A percentile compares a stretch with the other conserved stretches of the same genome.
These are phyloP conservation scores for Nepenthes gracilis DNA, from an alignment of 148 eudicot species.

Conservation along the genomic window DNA sequence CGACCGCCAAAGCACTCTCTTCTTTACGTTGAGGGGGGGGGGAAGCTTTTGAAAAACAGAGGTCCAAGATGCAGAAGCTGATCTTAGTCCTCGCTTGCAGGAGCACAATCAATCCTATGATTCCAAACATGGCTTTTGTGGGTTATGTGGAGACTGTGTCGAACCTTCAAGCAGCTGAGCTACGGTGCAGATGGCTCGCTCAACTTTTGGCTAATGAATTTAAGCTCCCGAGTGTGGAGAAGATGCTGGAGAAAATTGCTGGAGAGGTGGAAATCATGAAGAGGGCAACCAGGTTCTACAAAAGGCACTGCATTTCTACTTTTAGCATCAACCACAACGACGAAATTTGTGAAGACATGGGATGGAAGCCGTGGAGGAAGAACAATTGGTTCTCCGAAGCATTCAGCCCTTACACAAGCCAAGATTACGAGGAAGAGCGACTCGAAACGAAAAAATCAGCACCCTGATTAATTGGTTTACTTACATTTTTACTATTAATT, in stretches of 20 bases:
- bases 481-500: no score
- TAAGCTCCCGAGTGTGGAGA: slow-evolving; percentile 64
- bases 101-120: slow-evolving; percentile 84
- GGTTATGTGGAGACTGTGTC: slow-evolving; percentile 89
- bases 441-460: no score
- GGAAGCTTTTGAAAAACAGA: neutral
- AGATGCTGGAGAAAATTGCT: slow-evolving; percentile 49
- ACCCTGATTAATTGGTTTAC: no score
- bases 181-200: slow-evolving; percentile 77
- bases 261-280: slow-evolving; percentile 76
- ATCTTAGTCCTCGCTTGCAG: slow-evolving; percentile 13
- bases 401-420: slow-evolving; percentile 80
- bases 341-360: slow-evolving; percentile 84
- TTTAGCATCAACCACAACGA: slow-evolving; percentile 80
- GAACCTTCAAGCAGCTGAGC: slow-evolving; percentile 78
- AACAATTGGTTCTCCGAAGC: slow-evolving; percentile 67
- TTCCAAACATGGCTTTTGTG: slow-evolving; percentile 92
- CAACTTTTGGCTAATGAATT: slow-evolving; percentile 38
- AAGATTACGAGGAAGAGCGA: slow-evolving; percentile 30
- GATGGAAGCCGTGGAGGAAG: slow-evolving; percentile 85
- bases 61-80: neutral
- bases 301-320: slow-evolving; percentile 86
- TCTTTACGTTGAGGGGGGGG: no score
- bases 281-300: slow-evolving; percentile 68
- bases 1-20: no score